Percentiles rank a stretch among this genome's conserved stretches.
Conservation (phyloP, 495 filamentous ascomycete species). For the Letharia lupina region DNA sequence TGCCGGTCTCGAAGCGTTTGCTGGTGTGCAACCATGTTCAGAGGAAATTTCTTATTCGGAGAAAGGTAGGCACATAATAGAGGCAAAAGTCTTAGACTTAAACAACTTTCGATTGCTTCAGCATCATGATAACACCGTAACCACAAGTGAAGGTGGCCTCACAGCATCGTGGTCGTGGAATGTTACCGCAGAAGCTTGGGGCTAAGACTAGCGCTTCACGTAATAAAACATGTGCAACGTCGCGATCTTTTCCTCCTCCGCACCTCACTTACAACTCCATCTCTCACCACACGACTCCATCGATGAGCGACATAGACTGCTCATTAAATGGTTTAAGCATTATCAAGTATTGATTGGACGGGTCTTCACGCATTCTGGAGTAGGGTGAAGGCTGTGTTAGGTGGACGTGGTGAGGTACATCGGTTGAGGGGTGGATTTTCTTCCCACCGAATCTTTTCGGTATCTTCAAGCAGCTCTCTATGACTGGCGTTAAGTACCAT, state of each 20-base stretch:
- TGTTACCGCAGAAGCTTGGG: not conserved
- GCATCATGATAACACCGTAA: not conserved
- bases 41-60: slow-evolving; percentile 12
- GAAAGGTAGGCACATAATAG: slow-evolving; percentile 4
- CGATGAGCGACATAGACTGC: slow-evolving; percentile 13
- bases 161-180: not conserved
- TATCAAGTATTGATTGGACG: slow-evolving; percentile 7
- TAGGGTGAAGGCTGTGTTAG: slow-evolving; percentile 12
- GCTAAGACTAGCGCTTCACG: slow-evolving; percentile 7
- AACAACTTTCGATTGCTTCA: not conserved
- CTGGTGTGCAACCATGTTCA: slow-evolving; percentile 60
- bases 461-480: slow-evolving; percentile 14
- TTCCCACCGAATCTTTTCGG: slow-evolving; percentile 9
- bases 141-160: not conserved
- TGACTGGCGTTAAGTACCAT: slow-evolving; percentile 17
- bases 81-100: not conserved
- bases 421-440: slow-evolving; percentile 12
- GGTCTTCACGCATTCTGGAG: slow-evolving; percentile 3
- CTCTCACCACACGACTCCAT: slow-evolving; percentile 9
- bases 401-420: slow-evolving; percentile 17
- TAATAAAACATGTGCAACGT: slow-evolving; percentile 12
- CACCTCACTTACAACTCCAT: slow-evolving; percentile 10
- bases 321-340: slow-evolving; percentile 10
- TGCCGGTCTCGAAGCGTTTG: slow-evolving; percentile 89
- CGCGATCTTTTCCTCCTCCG: slow-evolving; percentile 14